Conservation (phyloP, 2,329 filamentous ascomycete species). For the Xylariaceae sp. region DNA sequence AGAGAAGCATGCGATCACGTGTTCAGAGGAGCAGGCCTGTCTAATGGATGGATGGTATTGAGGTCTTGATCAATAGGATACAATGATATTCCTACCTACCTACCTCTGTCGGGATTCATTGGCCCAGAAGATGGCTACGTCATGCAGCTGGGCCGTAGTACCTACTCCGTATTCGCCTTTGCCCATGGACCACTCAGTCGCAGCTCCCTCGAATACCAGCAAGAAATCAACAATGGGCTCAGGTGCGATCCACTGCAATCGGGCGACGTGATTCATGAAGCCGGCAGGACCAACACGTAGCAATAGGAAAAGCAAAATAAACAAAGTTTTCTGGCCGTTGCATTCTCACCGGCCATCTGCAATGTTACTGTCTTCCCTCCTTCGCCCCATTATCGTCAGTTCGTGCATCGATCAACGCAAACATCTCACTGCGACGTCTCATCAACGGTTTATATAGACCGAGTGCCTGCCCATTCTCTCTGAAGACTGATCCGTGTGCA, state of each 20-base stretch:
- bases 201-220: neutral
- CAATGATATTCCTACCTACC: too few relatives aligned
- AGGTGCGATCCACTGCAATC: neutral
- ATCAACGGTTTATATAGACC: conserved; percentile 1
- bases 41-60: too few relatives aligned
- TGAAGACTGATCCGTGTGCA: too few relatives aligned
- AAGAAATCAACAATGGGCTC: neutral
- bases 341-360: neutral
- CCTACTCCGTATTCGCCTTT: too few relatives aligned
- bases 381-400: conserved; percentile 4
- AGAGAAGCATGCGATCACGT: neutral
- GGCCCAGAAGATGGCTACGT: neutral
- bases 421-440: conserved; percentile 15
- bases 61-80: too few relatives aligned
- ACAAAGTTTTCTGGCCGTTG: neutral
- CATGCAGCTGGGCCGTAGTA: neutral
- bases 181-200: too few relatives aligned
- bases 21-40: neutral
- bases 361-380: neutral
- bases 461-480: conserved; percentile 1
- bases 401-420: conserved; percentile 15
- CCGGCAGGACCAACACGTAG: neutral
- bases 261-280: neutral
- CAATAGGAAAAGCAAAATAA: neutral
- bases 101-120: too few relatives aligned